Percentiles rank a stretch among this genome's conserved stretches.
phyloP scores from a whole-genome alignment of 2,329 filamentous ascomycete genomes.

The Claviceps cyperi region DNA sequence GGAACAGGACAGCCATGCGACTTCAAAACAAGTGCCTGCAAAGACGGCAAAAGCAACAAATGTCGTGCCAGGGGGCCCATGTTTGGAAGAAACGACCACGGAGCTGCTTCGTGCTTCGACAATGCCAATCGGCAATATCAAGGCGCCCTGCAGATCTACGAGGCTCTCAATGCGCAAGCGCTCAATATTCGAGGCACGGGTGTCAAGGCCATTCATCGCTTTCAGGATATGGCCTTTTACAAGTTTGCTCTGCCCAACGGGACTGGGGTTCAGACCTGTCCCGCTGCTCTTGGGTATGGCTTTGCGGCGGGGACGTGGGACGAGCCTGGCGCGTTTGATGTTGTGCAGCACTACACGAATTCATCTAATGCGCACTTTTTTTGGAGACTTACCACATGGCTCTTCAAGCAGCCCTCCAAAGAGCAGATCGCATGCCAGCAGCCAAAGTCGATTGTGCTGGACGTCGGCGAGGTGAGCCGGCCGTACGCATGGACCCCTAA shows the following conservation, averaged over 20 bases:
- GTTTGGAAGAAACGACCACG: constrained; percentile 51
- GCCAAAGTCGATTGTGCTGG: constrained; percentile 72
- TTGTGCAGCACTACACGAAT: constrained; percentile 67
- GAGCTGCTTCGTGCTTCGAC: constrained; percentile 61
- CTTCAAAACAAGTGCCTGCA: constrained; percentile 67
- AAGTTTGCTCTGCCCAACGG: constrained; percentile 60
- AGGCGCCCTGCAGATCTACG: constrained; percentile 36
- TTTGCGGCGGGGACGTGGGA: constrained; percentile 87
- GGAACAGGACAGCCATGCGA: constrained; percentile 55
- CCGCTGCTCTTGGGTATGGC: constrained; percentile 73
- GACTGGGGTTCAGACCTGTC: constrained; percentile 57
- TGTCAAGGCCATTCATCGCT: constrained; percentile 69
- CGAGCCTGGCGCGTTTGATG: constrained; percentile 77
- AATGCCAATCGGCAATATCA: constrained; percentile 54
- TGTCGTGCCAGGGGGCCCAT: constrained; percentile 59
- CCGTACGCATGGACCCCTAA: constrained; percentile 84
- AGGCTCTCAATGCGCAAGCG: constrained; percentile 29
- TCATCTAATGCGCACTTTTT: constrained; percentile 56
- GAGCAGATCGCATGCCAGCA: constrained; percentile 61
- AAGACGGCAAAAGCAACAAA: constrained; percentile 46
- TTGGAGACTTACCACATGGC: constrained; percentile 59
- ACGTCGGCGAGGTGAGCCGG: constrained; percentile 59
- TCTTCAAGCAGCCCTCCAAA: constrained; percentile 53
- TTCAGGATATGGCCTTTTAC: constrained; percentile 62
- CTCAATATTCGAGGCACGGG: constrained; percentile 46